phyloP scores from a whole-genome alignment of 2,329 filamentous ascomycete genomes.

The Pseudogymnoascus sp. region DNA sequence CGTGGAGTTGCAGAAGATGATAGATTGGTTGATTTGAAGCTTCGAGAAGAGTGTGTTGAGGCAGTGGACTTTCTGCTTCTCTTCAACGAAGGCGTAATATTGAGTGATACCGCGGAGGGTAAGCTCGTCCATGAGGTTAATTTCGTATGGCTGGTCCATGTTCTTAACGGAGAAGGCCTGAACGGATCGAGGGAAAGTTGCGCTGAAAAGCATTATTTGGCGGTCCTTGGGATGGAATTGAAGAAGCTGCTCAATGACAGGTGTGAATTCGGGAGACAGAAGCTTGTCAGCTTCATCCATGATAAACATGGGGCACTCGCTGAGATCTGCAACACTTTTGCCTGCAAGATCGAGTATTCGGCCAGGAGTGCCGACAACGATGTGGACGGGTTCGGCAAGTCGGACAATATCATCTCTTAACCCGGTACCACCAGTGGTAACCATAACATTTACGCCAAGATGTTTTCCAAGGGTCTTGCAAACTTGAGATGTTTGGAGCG shows the following conservation, averaged over 20 bases:
- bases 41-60: conserved; percentile 98
- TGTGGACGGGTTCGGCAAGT: conserved; percentile 88
- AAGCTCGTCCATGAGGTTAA: conserved; percentile 99
- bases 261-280: conserved; percentile 91
- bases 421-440: conserved; percentile 92
- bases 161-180: conserved; percentile 98
- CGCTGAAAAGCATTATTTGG: conserved; percentile 98
- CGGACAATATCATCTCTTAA: conserved; percentile 95
- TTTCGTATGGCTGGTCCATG: conserved; percentile 93
- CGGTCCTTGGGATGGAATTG: conserved; percentile 95
- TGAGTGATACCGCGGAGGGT: conserved; percentile 97
- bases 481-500: conserved; percentile 96
- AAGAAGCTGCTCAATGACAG: conserved; percentile 91
- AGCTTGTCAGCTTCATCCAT: conserved; percentile 99
- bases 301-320: conserved; percentile 94
- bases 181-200: conserved; percentile 93
- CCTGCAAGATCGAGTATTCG: conserved; percentile 93
- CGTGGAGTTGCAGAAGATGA: conserved; percentile 99
- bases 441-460: conserved; percentile 97
- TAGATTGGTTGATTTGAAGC: conserved; percentile 98
- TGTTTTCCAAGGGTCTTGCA: conserved; percentile 98
- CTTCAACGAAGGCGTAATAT: conserved; percentile 98
- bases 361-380: conserved; percentile 94
- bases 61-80: conserved; percentile 99
- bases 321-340: conserved; percentile 93